phyloP scores from a whole-genome alignment of 1,139 yeast genomes.

The Blastobotrys capitulatus region DNA sequence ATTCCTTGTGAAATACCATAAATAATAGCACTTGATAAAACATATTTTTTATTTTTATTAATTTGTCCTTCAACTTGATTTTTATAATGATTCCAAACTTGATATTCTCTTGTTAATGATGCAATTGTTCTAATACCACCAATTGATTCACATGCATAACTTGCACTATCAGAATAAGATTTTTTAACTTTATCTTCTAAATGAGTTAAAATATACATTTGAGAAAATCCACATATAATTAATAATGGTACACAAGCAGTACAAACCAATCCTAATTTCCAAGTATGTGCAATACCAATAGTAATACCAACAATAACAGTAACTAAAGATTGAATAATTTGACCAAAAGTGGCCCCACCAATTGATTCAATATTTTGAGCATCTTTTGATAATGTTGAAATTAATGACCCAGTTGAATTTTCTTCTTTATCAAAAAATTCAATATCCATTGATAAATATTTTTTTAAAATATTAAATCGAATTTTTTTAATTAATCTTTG shows the following conservation, averaged over 20 bases:
- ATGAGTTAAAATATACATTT: slow-evolving; percentile 71
- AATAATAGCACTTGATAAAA: slow-evolving; percentile 28
- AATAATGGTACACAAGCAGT: slow-evolving; percentile 58
- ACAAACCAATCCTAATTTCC: slow-evolving; percentile 60
- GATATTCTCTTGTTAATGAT: slow-evolving; percentile 34
- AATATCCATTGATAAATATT: slow-evolving; percentile 63
- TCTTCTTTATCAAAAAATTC: slow-evolving; percentile 73
- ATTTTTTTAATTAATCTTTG: slow-evolving; percentile 31
- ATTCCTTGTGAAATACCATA: slow-evolving; percentile 35
- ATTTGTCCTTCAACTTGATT: slow-evolving; percentile 31
- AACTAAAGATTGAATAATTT: slow-evolving; percentile 70
- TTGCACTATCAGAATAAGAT: slow-evolving; percentile 36
- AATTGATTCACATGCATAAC: slow-evolving; percentile 35
- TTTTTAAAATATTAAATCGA: slow-evolving; percentile 31
- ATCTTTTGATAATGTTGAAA: slow-evolving; percentile 74
- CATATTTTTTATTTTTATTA: slow-evolving; percentile 24
- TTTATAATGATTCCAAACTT: slow-evolving; percentile 29
- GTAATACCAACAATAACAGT: slow-evolving; percentile 67
- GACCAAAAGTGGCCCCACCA: slow-evolving; percentile 80
- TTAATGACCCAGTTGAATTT: slow-evolving; percentile 63
- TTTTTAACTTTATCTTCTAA: slow-evolving; percentile 48
- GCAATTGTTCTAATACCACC: slow-evolving; percentile 36
- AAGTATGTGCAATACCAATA: slow-evolving; percentile 61
- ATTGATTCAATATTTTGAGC: slow-evolving; percentile 80
- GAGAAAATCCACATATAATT: slow-evolving; percentile 68